Evolutionary conservation across 768 basidiomycete genomes (phyloP).

Genomic region (Boletus insuetus): DNA sequence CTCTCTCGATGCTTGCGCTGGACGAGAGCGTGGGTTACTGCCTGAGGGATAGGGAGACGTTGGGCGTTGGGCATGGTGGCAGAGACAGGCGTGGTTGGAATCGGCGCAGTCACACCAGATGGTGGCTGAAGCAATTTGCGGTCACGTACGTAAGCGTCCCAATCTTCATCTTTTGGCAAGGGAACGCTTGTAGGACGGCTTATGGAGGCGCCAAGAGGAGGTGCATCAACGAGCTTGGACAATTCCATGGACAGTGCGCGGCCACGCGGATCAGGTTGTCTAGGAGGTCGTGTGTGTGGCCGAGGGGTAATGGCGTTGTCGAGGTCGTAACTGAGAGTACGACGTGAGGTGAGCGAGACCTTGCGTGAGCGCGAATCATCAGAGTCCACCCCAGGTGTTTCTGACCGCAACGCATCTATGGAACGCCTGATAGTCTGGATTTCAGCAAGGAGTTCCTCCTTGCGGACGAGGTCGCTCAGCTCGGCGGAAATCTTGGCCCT

Average conservation of each 20-base stretch:
- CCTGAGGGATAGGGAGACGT: constrained; percentile 59
- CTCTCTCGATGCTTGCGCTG: constrained; percentile 72
- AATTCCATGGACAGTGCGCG: constrained; percentile 75
- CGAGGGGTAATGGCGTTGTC: constrained; percentile 45
- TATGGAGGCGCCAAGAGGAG: constrained; percentile 51
- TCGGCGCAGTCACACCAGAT: constrained; percentile 75
- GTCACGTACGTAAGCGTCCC: constrained; percentile 85
- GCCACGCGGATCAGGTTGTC: constrained; percentile 64
- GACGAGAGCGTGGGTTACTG: constrained; percentile 72
- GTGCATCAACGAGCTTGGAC: constrained; percentile 43
- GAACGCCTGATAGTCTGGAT: constrained; percentile 79
- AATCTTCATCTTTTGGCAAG: constrained; percentile 63
- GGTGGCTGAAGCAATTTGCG: constrained; percentile 84
- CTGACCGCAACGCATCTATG: constrained; percentile 71
- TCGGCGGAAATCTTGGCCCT: constrained; percentile 41
- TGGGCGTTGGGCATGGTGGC: constrained; percentile 33
- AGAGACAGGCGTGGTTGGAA: constrained; percentile 53
- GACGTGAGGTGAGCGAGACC: constrained; percentile 63
- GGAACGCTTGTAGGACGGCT: constrained; percentile 71
- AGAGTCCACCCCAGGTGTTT: constrained; percentile 49
- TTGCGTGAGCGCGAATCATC: constrained; percentile 62
- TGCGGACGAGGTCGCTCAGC: constrained; percentile 54
- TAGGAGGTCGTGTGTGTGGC: constrained; percentile 69
- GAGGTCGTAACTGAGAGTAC: constrained; percentile 68
- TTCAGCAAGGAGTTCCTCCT: constrained; percentile 70